Base-by-base conservation (phyloP, 305 asterid species). In the Plantago coronopus region DNA sequence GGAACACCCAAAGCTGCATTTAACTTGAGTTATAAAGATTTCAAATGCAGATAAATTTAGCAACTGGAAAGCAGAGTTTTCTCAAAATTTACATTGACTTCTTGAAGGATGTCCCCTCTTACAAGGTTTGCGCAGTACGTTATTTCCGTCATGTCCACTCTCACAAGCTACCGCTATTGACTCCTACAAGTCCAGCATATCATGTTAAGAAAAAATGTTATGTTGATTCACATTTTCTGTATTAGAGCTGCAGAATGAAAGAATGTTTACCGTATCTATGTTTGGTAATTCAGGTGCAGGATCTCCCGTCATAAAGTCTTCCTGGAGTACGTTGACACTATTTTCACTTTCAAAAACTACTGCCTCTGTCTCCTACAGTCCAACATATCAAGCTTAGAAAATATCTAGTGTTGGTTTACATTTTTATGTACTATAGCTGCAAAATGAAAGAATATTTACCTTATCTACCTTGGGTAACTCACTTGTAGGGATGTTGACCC, bases 1-100 rank as follows among this genome's bases (percentile, higher is more conserved):
- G 86, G 80, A 62, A 79, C 75, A 61, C 95, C 91, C 66, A 81
- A 69, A 55, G 98, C 98, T 91, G 84, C 88, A 80, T 67, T 31
- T 17, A 54, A 19, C 51, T 53, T 43, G 16, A 22, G 23, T 42
- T n/a, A 48, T 19, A n/a, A 17, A 45, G 23, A 22, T 45, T 42
- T 65, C 43, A 60, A 45, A 42, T 57, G 21, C 58, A 57, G 38
- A 25, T 31, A 21, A 17, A 15, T 13, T 27, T 14, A 29, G 59
- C 13, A 21, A 66, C 45, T 48, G 42, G 29, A 18, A 53, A 70
- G 38, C 48, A 49, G 62, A 10, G 16, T 67, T 34, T 21, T 46
- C 31, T 53, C 22, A 37, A 69, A 25, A 63, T 59, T 78, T 81
- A 91, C 96, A 91, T 86, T 73, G 77, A 65, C 95, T 79, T 81